Conservation (phyloP, 1,284 basidiomycete genomes). For the Naganishia sp. region DNA sequence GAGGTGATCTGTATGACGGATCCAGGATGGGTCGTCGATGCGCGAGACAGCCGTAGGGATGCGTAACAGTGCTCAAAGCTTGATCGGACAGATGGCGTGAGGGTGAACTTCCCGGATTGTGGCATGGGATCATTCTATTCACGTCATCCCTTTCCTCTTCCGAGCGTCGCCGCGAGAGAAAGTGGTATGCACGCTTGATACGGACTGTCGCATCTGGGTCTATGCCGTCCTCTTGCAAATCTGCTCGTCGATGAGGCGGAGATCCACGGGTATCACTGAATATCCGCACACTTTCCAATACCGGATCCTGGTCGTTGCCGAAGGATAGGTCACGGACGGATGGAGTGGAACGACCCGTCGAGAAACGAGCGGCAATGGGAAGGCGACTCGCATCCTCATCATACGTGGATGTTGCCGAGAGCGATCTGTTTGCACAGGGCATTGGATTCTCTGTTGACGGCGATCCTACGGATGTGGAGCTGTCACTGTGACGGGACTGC, state of each 20-base stretch:
- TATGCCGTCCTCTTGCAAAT: not conserved
- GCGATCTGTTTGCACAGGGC: conserved; percentile 12
- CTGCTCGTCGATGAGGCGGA: not conserved
- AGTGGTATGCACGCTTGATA: conserved; percentile 20
- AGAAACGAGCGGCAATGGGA: conserved; percentile 89
- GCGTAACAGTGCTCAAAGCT: conserved; percentile 57
- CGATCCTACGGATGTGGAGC: conserved; percentile 33
- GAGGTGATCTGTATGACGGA: too few relatives aligned
- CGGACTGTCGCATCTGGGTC: conserved; percentile 28
- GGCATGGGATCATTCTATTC: conserved; percentile 36
- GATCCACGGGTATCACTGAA: not conserved
- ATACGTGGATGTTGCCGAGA: conserved; percentile 50
- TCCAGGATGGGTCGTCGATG: too few relatives aligned
- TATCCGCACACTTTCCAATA: not conserved
- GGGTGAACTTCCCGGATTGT: conserved; percentile 49
- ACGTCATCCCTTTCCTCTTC: conserved; percentile 31
- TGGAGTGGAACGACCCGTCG: conserved; percentile 56
- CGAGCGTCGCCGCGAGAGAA: conserved; percentile 44
- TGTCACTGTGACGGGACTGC: conserved; percentile 37
- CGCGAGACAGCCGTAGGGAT: too few relatives aligned
- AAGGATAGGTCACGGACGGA: not conserved
- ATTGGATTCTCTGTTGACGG: not conserved
- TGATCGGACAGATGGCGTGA: conserved; percentile 49
- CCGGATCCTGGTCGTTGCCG: too few relatives aligned
- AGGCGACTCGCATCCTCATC: conserved; percentile 73